phyloP scores from a whole-genome alignment of 1,284 basidiomycete species.

The Blastosporella zonata region DNA sequence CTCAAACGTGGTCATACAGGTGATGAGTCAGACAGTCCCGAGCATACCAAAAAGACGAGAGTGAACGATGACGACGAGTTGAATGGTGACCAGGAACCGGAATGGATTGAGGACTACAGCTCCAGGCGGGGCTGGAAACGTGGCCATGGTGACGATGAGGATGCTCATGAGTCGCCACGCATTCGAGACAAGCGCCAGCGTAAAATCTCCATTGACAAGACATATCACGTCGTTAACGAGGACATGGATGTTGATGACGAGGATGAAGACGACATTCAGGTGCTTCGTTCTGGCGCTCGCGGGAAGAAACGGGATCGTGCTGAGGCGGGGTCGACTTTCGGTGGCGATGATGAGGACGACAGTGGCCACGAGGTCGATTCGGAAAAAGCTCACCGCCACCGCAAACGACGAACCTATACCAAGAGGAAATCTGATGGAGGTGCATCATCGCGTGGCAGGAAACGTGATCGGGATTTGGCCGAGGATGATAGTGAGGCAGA shows the following conservation, averaged over 20 bases:
- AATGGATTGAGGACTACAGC: slow-evolving; percentile 34
- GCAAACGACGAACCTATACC: slow-evolving; percentile 46
- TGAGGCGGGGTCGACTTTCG: slow-evolving; percentile 70
- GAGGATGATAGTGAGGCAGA: slow-evolving; percentile 49
- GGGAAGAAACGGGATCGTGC: slow-evolving; percentile 75
- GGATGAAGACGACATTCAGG: slow-evolving; percentile 33
- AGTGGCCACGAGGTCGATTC: slow-evolving; percentile 34
- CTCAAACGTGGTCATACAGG: slow-evolving; percentile 43
- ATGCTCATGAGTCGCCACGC: slow-evolving; percentile 25
- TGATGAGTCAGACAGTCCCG: slow-evolving; percentile 37
- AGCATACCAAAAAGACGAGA: slow-evolving; percentile 50
- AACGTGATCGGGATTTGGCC: slow-evolving; percentile 59
- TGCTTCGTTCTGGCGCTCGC: slow-evolving; percentile 38
- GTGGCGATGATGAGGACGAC: slow-evolving; percentile 60
- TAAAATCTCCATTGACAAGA: slow-evolving; percentile 44
- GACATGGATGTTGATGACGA: slow-evolving; percentile 44
- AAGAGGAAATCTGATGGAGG: slow-evolving; percentile 46
- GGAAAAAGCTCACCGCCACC: slow-evolving; percentile 37
- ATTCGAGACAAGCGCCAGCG: slow-evolving; percentile 44
- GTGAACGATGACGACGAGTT: slow-evolving; percentile 42
- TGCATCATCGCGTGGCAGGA: slow-evolving; percentile 50
- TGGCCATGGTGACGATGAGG: slow-evolving; percentile 37
- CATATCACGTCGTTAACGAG: slow-evolving; percentile 25
- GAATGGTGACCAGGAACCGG: slow-evolving; percentile 45
- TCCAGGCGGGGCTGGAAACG: slow-evolving; percentile 49